These are phyloP conservation scores for Gentiana dahurica DNA, from an alignment of 257 asterid species.

Conservation along the genomic window DNA sequence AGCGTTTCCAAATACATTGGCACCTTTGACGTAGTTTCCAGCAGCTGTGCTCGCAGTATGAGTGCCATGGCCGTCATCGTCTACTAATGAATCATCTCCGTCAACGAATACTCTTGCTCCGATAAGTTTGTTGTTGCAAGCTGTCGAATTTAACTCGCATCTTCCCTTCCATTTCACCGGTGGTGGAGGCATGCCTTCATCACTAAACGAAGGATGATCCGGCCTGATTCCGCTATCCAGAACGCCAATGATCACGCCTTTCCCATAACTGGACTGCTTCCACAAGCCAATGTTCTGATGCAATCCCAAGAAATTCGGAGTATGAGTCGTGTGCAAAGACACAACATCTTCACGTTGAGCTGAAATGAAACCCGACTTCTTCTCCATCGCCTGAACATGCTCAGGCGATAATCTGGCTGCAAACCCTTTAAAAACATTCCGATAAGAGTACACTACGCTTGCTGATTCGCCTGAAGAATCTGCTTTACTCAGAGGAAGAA, in stretches of 20 bases:
- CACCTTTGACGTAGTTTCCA: constrained; percentile 34
- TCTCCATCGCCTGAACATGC: constrained; percentile 28
- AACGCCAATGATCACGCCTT: constrained; percentile 43
- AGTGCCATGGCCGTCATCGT: constrained; percentile 38
- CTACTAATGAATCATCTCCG: constrained; percentile 9
- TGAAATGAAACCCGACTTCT: constrained; percentile 19
- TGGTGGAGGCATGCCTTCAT: constrained; percentile 38
- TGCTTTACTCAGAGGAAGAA: constrained; percentile 16
- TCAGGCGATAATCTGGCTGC: constrained; percentile 28
- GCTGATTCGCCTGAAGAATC: constrained; percentile 7
- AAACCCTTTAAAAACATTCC: constrained; percentile 31
- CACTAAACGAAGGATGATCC: constrained; percentile 38
- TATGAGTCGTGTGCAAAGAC: constrained; percentile 34
- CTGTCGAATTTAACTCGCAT: constrained; percentile 18
- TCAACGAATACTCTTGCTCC: constrained; percentile 25
- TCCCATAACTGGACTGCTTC: constrained; percentile 36
- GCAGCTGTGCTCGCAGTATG: constrained; percentile 48
- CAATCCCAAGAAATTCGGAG: constrained; percentile 39
- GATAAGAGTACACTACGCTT: constrained; percentile 23
- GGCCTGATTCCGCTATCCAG: constrained; percentile 32
- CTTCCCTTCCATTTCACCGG: constrained; percentile 41
- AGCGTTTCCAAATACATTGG: constrained; percentile 36
- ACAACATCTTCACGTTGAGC: constrained; percentile 20
- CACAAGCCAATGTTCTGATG: constrained; percentile 35
- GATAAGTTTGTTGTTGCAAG: constrained; percentile 42